These are phyloP conservation scores for Gossypium arboreum DNA, from an alignment of 345 rosid genomes.

Conservation along the genomic window DNA sequence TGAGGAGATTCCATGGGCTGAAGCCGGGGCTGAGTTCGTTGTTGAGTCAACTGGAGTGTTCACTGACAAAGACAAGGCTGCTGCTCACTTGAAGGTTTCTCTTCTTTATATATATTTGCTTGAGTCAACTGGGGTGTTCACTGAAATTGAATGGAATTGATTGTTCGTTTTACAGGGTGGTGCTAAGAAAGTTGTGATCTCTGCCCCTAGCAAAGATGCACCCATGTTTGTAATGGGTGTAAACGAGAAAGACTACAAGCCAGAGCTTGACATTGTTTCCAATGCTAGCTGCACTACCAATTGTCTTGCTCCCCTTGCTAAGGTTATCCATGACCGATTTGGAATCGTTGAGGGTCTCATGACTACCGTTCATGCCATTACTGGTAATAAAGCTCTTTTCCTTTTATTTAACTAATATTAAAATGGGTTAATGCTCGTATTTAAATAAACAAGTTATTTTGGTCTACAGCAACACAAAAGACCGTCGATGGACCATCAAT, in stretches of 20 bases:
- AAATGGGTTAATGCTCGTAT: not conserved
- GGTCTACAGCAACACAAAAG: constrained; percentile 71
- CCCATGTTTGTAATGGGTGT: constrained; percentile 98
- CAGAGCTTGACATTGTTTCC: constrained; percentile 70
- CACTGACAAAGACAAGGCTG: constrained; percentile 97
- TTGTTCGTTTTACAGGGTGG: constrained; percentile 60
- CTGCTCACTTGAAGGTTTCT: constrained; percentile 87
- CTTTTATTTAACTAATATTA: not conserved
- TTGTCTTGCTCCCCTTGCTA: constrained; percentile 96
- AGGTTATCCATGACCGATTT: constrained; percentile 84
- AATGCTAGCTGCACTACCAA: constrained; percentile 98
- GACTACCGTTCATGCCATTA: constrained; percentile 88
- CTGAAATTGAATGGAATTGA: not conserved
- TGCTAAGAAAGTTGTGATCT: constrained; percentile 93
- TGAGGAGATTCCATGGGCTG: constrained; percentile 93
- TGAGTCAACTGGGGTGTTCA: too few relatives aligned
- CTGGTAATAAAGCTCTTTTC: constrained; percentile 36
- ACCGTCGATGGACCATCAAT: constrained; percentile 96
- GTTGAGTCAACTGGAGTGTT: constrained; percentile 95
- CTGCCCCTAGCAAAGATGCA: constrained; percentile 92
- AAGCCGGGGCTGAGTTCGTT: constrained; percentile 72
- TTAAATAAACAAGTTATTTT: not conserved
- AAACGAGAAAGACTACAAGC: constrained; percentile 85
- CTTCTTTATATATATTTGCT: not conserved
- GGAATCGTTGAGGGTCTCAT: constrained; percentile 96